Conservation (phyloP, 257 asterid genomes). For the Orobanche coerulescens region DNA sequence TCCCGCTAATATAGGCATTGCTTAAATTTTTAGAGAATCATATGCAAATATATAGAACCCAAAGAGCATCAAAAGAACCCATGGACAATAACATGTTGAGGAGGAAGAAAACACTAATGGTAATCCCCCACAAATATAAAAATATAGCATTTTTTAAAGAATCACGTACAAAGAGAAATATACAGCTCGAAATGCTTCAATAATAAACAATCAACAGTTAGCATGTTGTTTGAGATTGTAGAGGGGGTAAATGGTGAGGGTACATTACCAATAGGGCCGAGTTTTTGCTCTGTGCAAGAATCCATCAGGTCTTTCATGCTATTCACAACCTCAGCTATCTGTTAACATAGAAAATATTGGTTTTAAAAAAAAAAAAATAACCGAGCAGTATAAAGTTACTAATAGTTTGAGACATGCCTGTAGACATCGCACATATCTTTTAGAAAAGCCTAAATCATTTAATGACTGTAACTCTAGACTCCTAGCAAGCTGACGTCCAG, state of each 20-base stretch:
- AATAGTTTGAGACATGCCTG: conserved; percentile 50
- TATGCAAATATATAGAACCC: no score
- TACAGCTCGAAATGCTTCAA: not conserved
- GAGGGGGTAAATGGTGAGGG: not conserved
- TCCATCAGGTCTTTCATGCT: conserved; percentile 97
- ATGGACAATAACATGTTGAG: no score
- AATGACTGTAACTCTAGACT: conserved; percentile 88
- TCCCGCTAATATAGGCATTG: no score
- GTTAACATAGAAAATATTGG: conserved; percentile 18
- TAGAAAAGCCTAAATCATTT: conserved; percentile 90
- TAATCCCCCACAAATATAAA: no score
- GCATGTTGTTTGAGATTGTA: not conserved
- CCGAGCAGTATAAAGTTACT: not conserved
- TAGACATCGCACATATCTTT: conserved; percentile 90
- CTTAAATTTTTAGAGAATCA: no score
- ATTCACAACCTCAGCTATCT: conserved; percentile 96
- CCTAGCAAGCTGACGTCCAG: conserved; percentile 98
- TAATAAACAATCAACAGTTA: not conserved
- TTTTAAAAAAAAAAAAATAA: not conserved
- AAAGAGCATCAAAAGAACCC: no score
- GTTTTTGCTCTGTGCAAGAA: conserved; percentile 67
- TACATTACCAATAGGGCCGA: conserved; percentile 75
- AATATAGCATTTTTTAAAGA: no score
- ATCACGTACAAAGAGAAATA: not conserved
- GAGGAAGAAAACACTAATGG: no score